A percentile compares a stretch with the other conserved stretches of the same genome.
These are phyloP conservation scores for Parietichytrium sp. DNA, from an alignment of 108 stramenopile genomes.

Conservation along the genomic window DNA sequence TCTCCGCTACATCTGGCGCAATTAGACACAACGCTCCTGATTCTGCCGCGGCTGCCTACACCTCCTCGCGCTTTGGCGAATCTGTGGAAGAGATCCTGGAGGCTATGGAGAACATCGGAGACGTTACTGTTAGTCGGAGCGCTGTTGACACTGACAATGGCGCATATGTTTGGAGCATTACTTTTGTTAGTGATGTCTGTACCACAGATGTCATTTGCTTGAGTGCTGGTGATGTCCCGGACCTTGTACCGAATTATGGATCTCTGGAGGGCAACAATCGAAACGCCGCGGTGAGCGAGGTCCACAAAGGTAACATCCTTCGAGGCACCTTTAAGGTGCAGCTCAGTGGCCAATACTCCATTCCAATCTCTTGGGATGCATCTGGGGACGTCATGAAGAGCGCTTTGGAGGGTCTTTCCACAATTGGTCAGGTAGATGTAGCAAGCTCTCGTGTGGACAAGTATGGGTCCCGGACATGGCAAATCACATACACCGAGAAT, in stretches of 20 bases:
- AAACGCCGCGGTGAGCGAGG: background rate
- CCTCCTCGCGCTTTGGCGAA: constrained; percentile 70
- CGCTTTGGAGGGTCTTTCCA: background rate
- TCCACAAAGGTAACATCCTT: constrained; percentile 12
- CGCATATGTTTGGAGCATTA: constrained; percentile 54
- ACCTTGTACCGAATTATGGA: background rate
- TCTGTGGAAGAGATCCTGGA: constrained; percentile 78
- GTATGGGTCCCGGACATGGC: constrained; percentile 72
- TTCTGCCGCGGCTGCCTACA: constrained; percentile 54
- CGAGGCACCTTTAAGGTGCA: background rate
- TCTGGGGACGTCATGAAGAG: background rate
- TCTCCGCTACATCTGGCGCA: constrained; percentile 57
- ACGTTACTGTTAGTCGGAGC: constrained; percentile 69
- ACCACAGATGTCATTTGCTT: background rate
- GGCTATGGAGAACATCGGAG: constrained; percentile 71
- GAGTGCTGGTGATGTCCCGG: constrained; percentile 23
- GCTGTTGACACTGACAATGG: constrained; percentile 56
- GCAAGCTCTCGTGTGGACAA: constrained; percentile 67
- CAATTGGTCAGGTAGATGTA: constrained; percentile 57
- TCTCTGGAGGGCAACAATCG: background rate
- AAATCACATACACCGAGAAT: constrained; percentile 69
- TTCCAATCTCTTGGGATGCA: background rate
- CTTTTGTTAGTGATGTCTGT: constrained; percentile 53
- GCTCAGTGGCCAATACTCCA: background rate
- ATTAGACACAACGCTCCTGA: constrained; percentile 74